These are phyloP conservation scores for Tetrahymena thermophila DNA, from an alignment of 73 alveolate species.

Conservation along the genomic window DNA sequence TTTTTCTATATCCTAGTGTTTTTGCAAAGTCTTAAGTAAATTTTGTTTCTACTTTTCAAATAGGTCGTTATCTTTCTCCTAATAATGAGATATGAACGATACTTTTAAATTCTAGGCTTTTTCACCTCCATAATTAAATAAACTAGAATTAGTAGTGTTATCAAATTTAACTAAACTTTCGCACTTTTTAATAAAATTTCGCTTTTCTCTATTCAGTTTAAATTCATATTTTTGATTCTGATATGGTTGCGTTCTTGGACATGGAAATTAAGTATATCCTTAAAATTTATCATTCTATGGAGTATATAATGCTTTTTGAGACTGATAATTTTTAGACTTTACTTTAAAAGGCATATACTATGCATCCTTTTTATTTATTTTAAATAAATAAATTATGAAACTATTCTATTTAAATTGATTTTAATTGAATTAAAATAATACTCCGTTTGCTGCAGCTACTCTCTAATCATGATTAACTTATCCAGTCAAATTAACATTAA, in stretches of 20 bases:
- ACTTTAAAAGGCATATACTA: not conserved
- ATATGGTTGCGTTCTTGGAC: not conserved
- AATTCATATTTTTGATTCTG: not conserved
- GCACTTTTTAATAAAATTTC: not conserved
- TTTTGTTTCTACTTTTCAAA: not conserved
- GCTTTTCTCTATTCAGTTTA: not conserved
- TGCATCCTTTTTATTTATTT: not conserved
- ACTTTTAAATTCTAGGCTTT: not conserved
- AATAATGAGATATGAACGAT: not conserved
- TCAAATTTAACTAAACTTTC: not conserved
- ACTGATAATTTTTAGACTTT: not conserved
- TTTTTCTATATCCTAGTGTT: not conserved
- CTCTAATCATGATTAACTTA: constrained; percentile 32
- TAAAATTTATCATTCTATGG: not conserved
- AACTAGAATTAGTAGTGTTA: not conserved
- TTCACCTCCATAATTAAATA: not conserved
- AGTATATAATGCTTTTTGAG: not conserved
- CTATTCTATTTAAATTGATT: not conserved
- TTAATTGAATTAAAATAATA: not conserved
- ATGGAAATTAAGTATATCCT: not conserved
- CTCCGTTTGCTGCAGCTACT: constrained; percentile 40
- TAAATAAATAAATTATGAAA: not conserved
- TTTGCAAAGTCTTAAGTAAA: not conserved
- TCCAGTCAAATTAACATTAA: constrained; percentile 35
- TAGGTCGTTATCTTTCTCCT: not conserved